These are phyloP conservation scores for Sphagnum tenellum DNA, from an alignment of 225 moss, liverwort and hornwort species.

Conservation along the genomic window DNA sequence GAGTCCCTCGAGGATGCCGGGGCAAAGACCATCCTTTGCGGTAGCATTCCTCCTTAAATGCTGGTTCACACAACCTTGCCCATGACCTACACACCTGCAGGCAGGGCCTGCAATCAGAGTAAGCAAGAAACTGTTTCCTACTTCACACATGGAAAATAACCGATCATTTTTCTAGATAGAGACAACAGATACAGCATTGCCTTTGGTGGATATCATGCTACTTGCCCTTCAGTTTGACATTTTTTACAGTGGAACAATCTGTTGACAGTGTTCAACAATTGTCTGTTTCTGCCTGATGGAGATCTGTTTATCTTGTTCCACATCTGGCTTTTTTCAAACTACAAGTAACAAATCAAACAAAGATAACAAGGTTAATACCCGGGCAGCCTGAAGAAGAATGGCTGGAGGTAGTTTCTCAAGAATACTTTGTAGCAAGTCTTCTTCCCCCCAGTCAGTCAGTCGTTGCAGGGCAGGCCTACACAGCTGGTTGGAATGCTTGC, in stretches of 20 bases:
- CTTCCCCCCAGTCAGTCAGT: slow-evolving; percentile 30
- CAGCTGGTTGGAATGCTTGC: slow-evolving; percentile 11
- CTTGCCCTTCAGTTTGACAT: too few species aligned
- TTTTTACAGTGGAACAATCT: too few species aligned
- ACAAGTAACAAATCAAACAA: neutral
- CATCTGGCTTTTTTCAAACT: neutral
- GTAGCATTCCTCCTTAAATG: slow-evolving; percentile 33
- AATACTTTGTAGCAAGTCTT: slow-evolving; percentile 34
- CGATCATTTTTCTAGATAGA: too few species aligned
- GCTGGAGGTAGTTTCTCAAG: slow-evolving; percentile 33
- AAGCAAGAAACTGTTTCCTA: too few species aligned
- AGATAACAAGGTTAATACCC: slow-evolving; percentile 7
- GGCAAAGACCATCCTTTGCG: slow-evolving; percentile 34
- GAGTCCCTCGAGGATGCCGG: slow-evolving; percentile 29
- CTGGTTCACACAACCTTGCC: slow-evolving; percentile 34
- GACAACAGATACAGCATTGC: too few species aligned
- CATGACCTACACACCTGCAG: slow-evolving; percentile 33
- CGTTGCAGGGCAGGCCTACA: slow-evolving; percentile 16
- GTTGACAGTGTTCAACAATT: too few species aligned
- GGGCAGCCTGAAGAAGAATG: slow-evolving; percentile 33
- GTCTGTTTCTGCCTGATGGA: too few species aligned
- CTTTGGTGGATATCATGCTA: too few species aligned
- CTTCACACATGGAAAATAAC: too few species aligned
- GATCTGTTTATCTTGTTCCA: neutral
- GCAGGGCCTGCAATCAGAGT: too few species aligned